These are phyloP conservation scores for Nigrospora sphaerica DNA, from an alignment of 2,329 filamentous ascomycete species.

Conservation along the genomic window DNA sequence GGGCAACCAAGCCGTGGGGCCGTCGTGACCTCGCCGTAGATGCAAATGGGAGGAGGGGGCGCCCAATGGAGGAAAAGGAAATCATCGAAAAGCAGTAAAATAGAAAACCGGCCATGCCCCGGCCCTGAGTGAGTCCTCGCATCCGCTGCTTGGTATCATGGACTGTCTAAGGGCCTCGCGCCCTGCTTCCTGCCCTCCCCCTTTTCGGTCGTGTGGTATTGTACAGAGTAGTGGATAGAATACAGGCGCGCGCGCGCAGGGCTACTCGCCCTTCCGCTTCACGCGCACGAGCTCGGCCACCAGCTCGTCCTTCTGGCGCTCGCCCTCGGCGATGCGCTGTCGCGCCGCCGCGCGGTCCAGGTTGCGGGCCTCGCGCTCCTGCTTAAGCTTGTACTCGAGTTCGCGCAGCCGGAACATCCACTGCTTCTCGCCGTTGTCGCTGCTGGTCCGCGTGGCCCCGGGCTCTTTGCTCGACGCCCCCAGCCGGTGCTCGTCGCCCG, in stretches of 20 bases:
- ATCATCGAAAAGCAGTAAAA: no score
- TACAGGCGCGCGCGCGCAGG: slow-evolving; percentile 1
- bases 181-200: no score
- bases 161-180: no score
- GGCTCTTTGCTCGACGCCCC: neutral
- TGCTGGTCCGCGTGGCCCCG: neutral
- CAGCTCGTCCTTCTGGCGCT: slow-evolving; percentile 23
- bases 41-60: no score
- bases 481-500: slow-evolving; percentile 12
- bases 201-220: no score
- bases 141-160: no score
- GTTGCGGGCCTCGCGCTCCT: slow-evolving; percentile 78
- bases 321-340: slow-evolving; percentile 46
- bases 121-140: no score
- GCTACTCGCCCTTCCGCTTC: slow-evolving; percentile 17
- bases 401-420: slow-evolving; percentile 85
- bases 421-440: slow-evolving; percentile 20
- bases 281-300: slow-evolving; percentile 20
- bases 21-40: no score
- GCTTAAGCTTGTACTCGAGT: slow-evolving; percentile 80
- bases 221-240: neutral
- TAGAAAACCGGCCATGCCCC: no score
- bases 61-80: no score
- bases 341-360: slow-evolving; percentile 79
- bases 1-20: no score